Base-by-base conservation (phyloP, 176 grass and related monocot species). In the Phyllostachys edulis region DNA sequence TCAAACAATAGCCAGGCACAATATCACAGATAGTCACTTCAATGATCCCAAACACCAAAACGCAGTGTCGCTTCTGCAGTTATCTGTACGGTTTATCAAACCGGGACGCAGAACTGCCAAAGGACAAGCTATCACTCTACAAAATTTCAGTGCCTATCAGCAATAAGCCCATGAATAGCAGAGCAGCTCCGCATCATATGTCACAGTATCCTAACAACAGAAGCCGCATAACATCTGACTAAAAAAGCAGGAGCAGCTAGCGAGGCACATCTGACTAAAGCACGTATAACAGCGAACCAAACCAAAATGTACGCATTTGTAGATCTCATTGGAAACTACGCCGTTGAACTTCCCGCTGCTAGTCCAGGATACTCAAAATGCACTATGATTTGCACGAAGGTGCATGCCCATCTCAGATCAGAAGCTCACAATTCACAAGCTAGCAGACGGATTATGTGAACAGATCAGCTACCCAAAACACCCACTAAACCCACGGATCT, bases 401-500 rank as follows among this genome's bases (percentile, higher is more conserved):
- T 10, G 13, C 20, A 45, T 4, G 2, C 12, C 49, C 11, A 14
- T 7, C 29, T 1, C 21, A 27, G 32, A 64, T 67, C 62, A 40
- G 2, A 64, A 37, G 5, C 81, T 49, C 57, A 0, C 1, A 65
- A 83, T 70, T 64, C 21, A 0, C 1, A 66, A 84, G 46, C 21
- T 9, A 29, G 20, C 7, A 3, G 9, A 39, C 4, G n/a, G 0
- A 52, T 39, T 44, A 0, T 10, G 2, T 8, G 3, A 12, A 7
- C 49, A 76, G 85, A 77, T 69, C 63, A 61, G 71, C 17, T 39
- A 39, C 74, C 7, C 41, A 16, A 63, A 17, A 13, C 20, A 4
- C 37, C 57, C 21, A 26, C 73, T 74, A 79, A 83, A 78, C 83
- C 73, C 49, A 79, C 20, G 57, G 90, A 89, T 86, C 83, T 82